These are phyloP conservation scores for Annulohypoxylon moriforme DNA, from an alignment of 495 filamentous ascomycete species.

Conservation along the genomic window DNA sequence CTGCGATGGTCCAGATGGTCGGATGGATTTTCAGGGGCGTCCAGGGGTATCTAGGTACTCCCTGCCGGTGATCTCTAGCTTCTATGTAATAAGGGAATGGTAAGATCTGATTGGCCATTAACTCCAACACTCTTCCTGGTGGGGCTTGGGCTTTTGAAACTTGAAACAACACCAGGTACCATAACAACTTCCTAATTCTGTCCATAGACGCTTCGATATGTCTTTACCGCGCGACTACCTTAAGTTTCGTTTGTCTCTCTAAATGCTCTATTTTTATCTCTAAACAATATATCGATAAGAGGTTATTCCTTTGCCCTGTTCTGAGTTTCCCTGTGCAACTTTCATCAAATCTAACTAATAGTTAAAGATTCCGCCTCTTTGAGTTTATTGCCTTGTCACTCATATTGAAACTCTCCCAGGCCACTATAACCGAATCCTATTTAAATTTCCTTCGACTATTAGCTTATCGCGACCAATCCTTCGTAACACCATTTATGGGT, in stretches of 20 bases:
- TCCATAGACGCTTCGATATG: conserved; percentile 15
- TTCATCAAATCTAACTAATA: not conserved
- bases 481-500: not conserved
- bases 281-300: not conserved
- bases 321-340: not conserved
- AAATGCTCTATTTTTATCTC: not conserved
- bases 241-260: not conserved
- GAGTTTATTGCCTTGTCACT: not conserved
- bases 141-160: conserved; percentile 18
- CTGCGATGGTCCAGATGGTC: conserved; percentile 16
- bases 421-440: not conserved
- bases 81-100: conserved; percentile 13
- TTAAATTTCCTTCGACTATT: not conserved
- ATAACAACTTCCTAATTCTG: conserved; percentile 17
- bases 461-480: not conserved
- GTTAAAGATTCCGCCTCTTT: not conserved
- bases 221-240: conserved; percentile 25
- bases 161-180: conserved; percentile 29
- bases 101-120: conserved; percentile 26
- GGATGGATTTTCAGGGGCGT: conserved; percentile 35
- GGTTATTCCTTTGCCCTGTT: not conserved
- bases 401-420: not conserved
- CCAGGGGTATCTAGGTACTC: not conserved
- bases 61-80: conserved; percentile 26
- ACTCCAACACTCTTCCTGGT: not conserved